phyloP scores from a whole-genome alignment of 176 grass and related monocot species.

The Puya raimondii region DNA sequence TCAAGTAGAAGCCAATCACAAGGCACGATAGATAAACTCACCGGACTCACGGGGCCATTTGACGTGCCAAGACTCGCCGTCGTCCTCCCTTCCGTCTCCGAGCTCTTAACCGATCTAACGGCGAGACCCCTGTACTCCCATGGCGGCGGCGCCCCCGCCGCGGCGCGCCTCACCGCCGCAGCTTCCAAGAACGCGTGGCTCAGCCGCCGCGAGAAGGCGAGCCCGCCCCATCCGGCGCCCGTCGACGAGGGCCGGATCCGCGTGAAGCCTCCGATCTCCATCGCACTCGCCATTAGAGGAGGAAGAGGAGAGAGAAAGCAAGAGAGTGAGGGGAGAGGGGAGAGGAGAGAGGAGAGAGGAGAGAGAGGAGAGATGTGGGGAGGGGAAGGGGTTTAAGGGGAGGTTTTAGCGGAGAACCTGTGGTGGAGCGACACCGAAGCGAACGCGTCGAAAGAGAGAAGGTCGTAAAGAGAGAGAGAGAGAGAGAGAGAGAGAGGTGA shows the following conservation, averaged over 20 bases:
- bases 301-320: neutral
- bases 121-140: conserved; percentile 27
- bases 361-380: neutral
- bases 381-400: neutral
- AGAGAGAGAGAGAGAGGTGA: too few relatives aligned
- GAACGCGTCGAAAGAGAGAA: conserved; percentile 4
- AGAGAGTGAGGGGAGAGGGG: neutral
- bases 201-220: neutral
- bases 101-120: conserved; percentile 35
- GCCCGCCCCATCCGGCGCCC: neutral
- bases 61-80: conserved; percentile 38
- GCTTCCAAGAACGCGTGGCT: neutral
- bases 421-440: neutral
- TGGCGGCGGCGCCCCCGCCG: conserved; percentile 4
- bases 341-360: conserved; percentile 4
- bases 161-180: conserved; percentile 4
- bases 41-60: conserved; percentile 52
- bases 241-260: conserved; percentile 8
- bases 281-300: conserved; percentile 30
- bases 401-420: neutral
- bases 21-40: conserved; percentile 6
- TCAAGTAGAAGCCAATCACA: neutral
- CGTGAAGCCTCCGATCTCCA: conserved; percentile 48
- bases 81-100: conserved; percentile 20
- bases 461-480: neutral